Evolutionary conservation across 768 basidiomycete species (phyloP).

Genomic region (Pleurotus tuber-regium): DNA sequence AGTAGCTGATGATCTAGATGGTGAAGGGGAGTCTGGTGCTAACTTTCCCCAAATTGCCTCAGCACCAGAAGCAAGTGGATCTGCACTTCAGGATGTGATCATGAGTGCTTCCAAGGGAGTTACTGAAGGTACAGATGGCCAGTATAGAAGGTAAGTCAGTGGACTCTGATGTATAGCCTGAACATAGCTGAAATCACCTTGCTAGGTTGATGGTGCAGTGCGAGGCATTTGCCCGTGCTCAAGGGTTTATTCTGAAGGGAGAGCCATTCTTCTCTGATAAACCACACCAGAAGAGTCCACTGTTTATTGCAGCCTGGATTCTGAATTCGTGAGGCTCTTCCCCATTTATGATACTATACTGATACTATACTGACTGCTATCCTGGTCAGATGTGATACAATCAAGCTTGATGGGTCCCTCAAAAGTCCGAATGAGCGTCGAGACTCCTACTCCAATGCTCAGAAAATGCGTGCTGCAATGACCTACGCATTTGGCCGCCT

Average conservation of each 20-base stretch:
- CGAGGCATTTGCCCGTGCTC: constrained; percentile 15
- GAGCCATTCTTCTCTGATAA: constrained; percentile 16
- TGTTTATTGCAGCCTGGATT: constrained; percentile 27
- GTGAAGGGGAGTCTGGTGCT: neutral
- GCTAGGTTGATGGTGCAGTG: constrained; percentile 18
- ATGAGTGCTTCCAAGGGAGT: constrained; percentile 27
- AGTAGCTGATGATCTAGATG: neutral
- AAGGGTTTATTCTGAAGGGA: constrained; percentile 16
- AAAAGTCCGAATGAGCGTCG: constrained; percentile 10
- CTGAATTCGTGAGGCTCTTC: constrained; percentile 21
- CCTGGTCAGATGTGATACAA: constrained; percentile 23
- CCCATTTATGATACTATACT: no score
- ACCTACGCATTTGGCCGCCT: constrained; percentile 21
- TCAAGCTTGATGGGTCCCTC: constrained; percentile 19
- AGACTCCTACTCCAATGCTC: constrained; percentile 18
- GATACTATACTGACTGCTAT: neutral
- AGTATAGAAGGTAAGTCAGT: constrained; percentile 26
- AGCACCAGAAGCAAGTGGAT: neutral
- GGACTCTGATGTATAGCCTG: neutral
- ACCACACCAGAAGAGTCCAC: constrained; percentile 16
- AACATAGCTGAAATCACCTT: neutral
- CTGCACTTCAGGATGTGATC: constrained; percentile 14
- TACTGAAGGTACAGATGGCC: constrained; percentile 24
- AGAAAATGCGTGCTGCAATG: constrained; percentile 22
- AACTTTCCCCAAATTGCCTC: no score